phyloP scores from a whole-genome alignment of 345 rosid genomes.

The Eucalyptus cloeziana region DNA sequence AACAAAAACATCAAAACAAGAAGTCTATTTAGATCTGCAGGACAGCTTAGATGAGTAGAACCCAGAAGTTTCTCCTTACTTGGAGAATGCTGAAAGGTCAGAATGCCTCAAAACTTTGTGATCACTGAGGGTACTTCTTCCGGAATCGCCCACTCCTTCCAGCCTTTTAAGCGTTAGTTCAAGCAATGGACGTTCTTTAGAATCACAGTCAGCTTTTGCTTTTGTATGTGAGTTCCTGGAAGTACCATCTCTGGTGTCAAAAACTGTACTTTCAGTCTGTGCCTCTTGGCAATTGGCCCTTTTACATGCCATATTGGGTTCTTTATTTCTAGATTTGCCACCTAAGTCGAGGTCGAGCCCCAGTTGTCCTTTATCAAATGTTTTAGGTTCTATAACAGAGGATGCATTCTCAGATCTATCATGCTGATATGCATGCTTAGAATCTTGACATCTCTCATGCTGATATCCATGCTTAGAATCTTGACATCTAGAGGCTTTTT shows the following conservation, averaged over 20 bases:
- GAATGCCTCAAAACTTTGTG: conserved; percentile 51
- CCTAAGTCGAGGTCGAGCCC: conserved; percentile 7
- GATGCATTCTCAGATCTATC: background rate
- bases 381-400: background rate
- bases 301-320: background rate
- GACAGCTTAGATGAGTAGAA: background rate
- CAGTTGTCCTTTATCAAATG: conserved; percentile 2
- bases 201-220: conserved; percentile 13
- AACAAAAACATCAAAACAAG: background rate
- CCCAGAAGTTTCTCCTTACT: conserved; percentile 20
- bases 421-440: background rate
- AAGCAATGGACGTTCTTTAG: conserved; percentile 25
- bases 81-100: conserved; percentile 63
- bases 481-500: conserved; percentile 1
- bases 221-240: conserved; percentile 18
- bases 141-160: conserved; percentile 20
- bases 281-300: conserved; percentile 3
- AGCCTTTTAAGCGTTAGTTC: conserved; percentile 31
- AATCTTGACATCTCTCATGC: background rate
- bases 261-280: conserved; percentile 12
- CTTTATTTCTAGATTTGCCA: background rate
- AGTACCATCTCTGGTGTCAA: conserved; percentile 10
- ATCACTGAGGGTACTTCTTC: conserved; percentile 20
- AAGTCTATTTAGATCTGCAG: background rate
- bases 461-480: conserved; percentile 5